phyloP scores from a whole-genome alignment of 2,329 filamentous ascomycete genomes.

The Cladophialophora bantiana region DNA sequence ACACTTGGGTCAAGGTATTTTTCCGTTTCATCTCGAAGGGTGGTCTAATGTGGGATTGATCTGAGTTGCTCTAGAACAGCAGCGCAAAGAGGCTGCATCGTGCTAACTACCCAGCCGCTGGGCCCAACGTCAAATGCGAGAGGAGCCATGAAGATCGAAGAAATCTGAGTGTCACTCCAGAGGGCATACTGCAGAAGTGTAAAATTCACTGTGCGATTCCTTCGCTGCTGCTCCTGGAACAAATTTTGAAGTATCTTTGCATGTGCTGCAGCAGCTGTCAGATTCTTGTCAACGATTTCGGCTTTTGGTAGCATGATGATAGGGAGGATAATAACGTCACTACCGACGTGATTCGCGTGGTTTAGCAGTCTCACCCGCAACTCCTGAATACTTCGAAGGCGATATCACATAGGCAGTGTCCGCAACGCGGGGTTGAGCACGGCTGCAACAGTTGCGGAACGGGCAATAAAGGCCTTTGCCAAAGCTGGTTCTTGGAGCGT shows the following conservation, averaged over 20 bases:
- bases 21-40: not conserved
- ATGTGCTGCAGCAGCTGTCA: not conserved
- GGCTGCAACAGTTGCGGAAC: not conserved
- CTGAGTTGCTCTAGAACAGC: not conserved
- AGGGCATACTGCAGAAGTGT: slow-evolving; percentile 13
- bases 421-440: not conserved
- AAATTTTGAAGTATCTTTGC: not conserved
- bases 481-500: slow-evolving; percentile 4
- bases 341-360: not conserved
- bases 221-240: slow-evolving; percentile 8
- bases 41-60: not conserved
- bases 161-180: slow-evolving; percentile 11
- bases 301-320: slow-evolving; percentile 7
- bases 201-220: not conserved
- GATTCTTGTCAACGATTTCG: slow-evolving; percentile 1
- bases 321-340: slow-evolving; percentile 1
- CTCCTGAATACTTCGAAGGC: slow-evolving; percentile 10
- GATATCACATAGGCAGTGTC: slow-evolving; percentile 5
- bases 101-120: not conserved
- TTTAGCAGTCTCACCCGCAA: slow-evolving; percentile 5
- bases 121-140: slow-evolving; percentile 4
- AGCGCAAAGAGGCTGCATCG: not conserved
- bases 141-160: slow-evolving; percentile 10
- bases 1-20: not conserved
- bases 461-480: slow-evolving; percentile 4